Conservation (phyloP, 1,139 yeast genomes). For the Diutina ranongensis region DNA sequence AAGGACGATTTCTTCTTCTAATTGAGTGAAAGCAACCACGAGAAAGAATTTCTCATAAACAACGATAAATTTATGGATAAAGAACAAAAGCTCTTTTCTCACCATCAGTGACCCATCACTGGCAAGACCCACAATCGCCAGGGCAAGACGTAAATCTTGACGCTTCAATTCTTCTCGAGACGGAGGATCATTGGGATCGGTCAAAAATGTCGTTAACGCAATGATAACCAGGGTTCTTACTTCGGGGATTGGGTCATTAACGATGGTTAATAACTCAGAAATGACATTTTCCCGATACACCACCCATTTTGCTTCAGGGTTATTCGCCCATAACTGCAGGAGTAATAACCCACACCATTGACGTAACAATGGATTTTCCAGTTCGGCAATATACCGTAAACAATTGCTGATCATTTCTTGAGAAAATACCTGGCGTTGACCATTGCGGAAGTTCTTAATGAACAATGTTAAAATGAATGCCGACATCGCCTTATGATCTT, state of each 20-base stretch:
- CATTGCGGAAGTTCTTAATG: constrained; percentile 67
- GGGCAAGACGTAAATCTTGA: constrained; percentile 43
- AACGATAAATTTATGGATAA: constrained; percentile 62
- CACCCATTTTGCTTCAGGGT: constrained; percentile 67
- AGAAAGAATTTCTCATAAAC: constrained; percentile 66
- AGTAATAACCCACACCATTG: constrained; percentile 86
- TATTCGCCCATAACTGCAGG: constrained; percentile 65
- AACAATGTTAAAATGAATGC: constrained; percentile 81
- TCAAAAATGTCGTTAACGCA: constrained; percentile 62
- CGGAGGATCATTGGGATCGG: constrained; percentile 24
- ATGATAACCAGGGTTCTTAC: constrained; percentile 77
- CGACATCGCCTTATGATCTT: constrained; percentile 92
- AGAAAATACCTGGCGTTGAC: constrained; percentile 71
- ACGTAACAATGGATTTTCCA: constrained; percentile 76
- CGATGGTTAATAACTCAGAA: constrained; percentile 41
- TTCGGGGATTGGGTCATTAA: constrained; percentile 90
- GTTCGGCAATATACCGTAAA: constrained; percentile 50
- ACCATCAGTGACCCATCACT: constrained; percentile 90
- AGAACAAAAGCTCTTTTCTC: constrained; percentile 71
- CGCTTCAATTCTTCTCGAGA: constrained; percentile 35
- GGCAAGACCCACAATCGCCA: constrained; percentile 34
- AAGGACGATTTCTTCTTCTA: constrained; percentile 69
- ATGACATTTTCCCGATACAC: constrained; percentile 58
- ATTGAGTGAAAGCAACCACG: constrained; percentile 78
- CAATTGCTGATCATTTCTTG: constrained; percentile 63